Conservation (phyloP, 768 basidiomycete genomes). For the Dentipellis fragilis region DNA sequence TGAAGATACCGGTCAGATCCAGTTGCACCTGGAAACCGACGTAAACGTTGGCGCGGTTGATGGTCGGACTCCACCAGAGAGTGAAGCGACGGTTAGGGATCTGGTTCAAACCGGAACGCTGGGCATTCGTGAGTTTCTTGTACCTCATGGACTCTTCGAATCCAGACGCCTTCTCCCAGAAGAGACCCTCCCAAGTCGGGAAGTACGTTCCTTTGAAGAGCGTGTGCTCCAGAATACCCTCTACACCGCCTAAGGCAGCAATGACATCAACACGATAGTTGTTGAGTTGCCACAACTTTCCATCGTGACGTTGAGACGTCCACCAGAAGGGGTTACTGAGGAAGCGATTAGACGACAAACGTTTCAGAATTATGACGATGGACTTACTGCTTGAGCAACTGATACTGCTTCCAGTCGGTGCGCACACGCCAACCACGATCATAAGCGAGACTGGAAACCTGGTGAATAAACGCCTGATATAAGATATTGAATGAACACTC, state of each 20-base stretch:
- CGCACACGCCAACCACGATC: constrained; percentile 99
- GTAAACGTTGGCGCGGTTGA: constrained; percentile 98
- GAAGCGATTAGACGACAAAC: neutral
- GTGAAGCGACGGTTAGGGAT: constrained; percentile 99
- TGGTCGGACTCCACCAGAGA: constrained; percentile 98
- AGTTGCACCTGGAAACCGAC: constrained; percentile 99
- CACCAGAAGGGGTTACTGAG: constrained; percentile 95
- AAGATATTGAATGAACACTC: constrained; percentile 19
- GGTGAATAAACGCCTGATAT: neutral
- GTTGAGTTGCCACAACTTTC: constrained; percentile 94
- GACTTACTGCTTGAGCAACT: constrained; percentile 76
- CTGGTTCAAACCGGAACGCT: constrained; percentile 94
- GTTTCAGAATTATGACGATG: neutral
- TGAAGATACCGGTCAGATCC: constrained; percentile 95
- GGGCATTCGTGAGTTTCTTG: constrained; percentile 96
- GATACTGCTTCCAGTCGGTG: constrained; percentile 97
- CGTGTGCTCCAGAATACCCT: constrained; percentile 93
- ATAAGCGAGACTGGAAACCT: constrained; percentile 64
- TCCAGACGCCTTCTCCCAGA: constrained; percentile 98
- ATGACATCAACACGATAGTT: constrained; percentile 99
- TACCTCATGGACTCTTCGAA: constrained; percentile 96
- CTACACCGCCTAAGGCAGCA: constrained; percentile 93
- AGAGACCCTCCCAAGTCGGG: constrained; percentile 96
- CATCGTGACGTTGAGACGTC: constrained; percentile 95
- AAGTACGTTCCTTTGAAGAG: constrained; percentile 97